Evolutionary conservation across 805 yeast genomes (phyloP), one percentile per base, ranked within the genome.

Genomic region (Kluyveromyces aestuarii): DNA sequence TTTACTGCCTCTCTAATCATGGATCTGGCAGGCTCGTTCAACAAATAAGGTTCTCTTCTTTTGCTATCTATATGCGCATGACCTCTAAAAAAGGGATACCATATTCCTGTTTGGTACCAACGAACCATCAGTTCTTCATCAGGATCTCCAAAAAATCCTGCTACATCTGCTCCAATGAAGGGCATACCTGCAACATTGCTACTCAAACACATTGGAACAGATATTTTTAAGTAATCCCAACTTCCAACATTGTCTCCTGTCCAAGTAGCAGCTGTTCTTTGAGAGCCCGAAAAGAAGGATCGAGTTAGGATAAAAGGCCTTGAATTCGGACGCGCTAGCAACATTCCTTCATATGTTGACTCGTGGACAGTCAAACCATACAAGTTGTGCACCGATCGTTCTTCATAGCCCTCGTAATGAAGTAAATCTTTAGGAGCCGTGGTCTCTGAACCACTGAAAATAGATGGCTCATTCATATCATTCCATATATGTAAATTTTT

Each of bases 401-500:
- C 95, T 64, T 93, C 98, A 80, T 82, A 82, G 16, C 80, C 77
- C 2, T 88, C 95, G 60, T 71, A 76, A 56, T 91, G 96, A 37
- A 90, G 57, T 19, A 76, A 68, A 64, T 89, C 96, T 57, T 84
- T 84, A 35, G 95, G 95, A 18, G 93, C 81, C 0, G 95, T 71
- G 0, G 96, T 88, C 64, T 93, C 99, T 1, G 98, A 96, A 2
- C 98, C 99, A 56, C 83, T 79, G 63, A 93, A 93, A 6, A 93
- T 84, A 0, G 97, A 87, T 1, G 98, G 97, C 68, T 93, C 99
- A 67, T 86, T 87, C 99, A 93, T 93, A 64, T 93, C 99, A 66
- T 91, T 93, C 99, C 99, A 93, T 17, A 93, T 70, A 59, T 83
- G 83, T 43, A 88, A 65, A 60, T 93, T 93, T 13, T 76, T 70